Conservation (phyloP, 2,329 filamentous ascomycete genomes). For the Cladophialophora carrionii region DNA sequence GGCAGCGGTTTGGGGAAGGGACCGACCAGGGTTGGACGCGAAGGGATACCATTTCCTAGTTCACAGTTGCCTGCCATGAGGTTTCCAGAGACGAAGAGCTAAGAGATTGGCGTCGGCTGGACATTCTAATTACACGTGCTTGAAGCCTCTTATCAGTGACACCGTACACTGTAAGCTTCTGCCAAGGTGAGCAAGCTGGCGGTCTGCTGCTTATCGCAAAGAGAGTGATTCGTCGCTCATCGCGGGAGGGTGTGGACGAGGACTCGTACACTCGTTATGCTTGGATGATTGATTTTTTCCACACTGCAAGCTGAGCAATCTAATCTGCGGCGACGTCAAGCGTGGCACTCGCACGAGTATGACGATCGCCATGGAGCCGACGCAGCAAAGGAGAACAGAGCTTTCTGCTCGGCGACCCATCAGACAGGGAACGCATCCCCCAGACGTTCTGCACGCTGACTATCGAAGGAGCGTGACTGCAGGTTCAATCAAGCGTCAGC, state of each 20-base stretch:
- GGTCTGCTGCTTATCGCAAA: conserved; percentile 7
- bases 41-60: not conserved
- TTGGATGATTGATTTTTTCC: conserved; percentile 1
- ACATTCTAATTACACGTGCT: not conserved
- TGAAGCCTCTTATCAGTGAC: conserved; percentile 4
- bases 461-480: not conserved
- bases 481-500: conserved; percentile 11
- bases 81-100: too few species aligned
- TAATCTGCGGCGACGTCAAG: conserved; percentile 6
- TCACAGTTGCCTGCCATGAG: not conserved
- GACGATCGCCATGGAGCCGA: not conserved
- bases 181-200: not conserved
- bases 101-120: conserved; percentile 1
- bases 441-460: not conserved
- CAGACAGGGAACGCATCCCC: conserved; percentile 4
- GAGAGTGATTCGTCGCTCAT: not conserved
- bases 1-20: conserved; percentile 3
- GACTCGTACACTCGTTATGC: not conserved
- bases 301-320: not conserved
- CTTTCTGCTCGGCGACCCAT: not conserved
- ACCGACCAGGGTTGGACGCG: conserved; percentile 4
- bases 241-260: too few species aligned
- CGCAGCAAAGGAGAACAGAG: not conserved
- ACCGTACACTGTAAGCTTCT: not conserved
- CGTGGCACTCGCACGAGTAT: not conserved